Conservation (phyloP, 352 stramenopile species). For the Globisporangium solare region DNA sequence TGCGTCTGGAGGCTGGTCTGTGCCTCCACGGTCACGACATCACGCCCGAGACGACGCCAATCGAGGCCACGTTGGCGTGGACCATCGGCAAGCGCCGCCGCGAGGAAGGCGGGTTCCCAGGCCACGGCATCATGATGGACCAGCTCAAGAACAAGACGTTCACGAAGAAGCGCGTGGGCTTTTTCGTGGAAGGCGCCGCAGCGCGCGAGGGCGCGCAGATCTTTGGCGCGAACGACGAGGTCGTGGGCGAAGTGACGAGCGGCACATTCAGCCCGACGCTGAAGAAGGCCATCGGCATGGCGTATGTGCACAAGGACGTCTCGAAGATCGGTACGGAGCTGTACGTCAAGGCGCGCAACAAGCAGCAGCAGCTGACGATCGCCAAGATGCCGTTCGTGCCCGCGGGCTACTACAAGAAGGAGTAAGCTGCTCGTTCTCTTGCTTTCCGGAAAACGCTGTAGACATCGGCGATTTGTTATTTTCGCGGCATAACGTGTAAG, state of each 20-base stretch:
- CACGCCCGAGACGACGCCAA: constrained; percentile 91
- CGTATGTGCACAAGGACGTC: constrained; percentile 92
- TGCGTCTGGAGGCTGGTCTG: constrained; percentile 96
- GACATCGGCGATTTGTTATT: too few species aligned
- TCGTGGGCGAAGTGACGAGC: constrained; percentile 93
- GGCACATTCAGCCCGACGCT: constrained; percentile 96
- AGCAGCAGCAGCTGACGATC: constrained; percentile 91
- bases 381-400: constrained; percentile 99
- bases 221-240: constrained; percentile 78
- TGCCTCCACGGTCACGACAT: constrained; percentile 99
- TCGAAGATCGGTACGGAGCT: constrained; percentile 93
- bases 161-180: constrained; percentile 93
- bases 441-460: too few species aligned
- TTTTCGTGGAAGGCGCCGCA: constrained; percentile 94
- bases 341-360: constrained; percentile 93
- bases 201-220: constrained; percentile 92
- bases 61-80: constrained; percentile 94
- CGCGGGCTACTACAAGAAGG: constrained; percentile 93
- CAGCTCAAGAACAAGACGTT: constrained; percentile 93
- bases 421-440: constrained; percentile 19
- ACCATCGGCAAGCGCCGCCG: constrained; percentile 85
- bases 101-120: constrained; percentile 91
- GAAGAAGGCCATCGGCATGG: constrained; percentile 97
- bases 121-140: constrained; percentile 93
- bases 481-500: constrained; percentile 4